Evolutionary conservation across 345 rosid genomes (phyloP).

Genomic region (Salix exigua): DNA sequence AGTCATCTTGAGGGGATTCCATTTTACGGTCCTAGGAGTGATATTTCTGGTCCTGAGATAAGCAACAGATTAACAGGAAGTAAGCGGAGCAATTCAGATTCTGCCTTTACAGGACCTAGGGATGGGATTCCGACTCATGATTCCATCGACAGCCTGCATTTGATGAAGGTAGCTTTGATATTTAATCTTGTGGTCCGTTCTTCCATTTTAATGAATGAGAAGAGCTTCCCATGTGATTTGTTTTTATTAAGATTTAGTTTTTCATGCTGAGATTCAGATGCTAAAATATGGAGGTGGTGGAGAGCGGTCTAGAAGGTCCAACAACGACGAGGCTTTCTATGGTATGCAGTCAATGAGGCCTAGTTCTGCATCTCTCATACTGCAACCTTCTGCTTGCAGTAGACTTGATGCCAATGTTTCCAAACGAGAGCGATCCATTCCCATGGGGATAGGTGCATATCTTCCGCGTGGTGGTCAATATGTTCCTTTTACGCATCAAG

Average conservation of each 20-base stretch:
- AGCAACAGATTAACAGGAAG: slow-evolving; percentile 59
- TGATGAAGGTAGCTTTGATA: slow-evolving; percentile 60
- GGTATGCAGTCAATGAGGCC: slow-evolving; percentile 48
- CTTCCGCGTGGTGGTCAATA: slow-evolving; percentile 58
- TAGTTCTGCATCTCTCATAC: slow-evolving; percentile 42
- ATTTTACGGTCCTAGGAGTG: slow-evolving; percentile 65
- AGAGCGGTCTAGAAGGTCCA: slow-evolving; percentile 46
- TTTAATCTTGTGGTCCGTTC: not conserved
- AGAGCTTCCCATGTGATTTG: not conserved
- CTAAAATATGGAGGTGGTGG: slow-evolving; percentile 57
- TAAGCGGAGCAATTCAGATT: slow-evolving; percentile 77
- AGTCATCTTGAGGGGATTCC: slow-evolving; percentile 88
- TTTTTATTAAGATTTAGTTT: slow-evolving; percentile 6
- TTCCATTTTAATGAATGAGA: slow-evolving; percentile 2
- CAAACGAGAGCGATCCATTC: slow-evolving; percentile 49
- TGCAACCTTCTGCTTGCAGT: slow-evolving; percentile 45
- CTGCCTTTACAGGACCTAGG: slow-evolving; percentile 46
- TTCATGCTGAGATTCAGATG: slow-evolving; percentile 38
- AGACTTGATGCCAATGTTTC: slow-evolving; percentile 41
- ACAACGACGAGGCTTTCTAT: slow-evolving; percentile 45
- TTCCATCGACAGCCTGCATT: slow-evolving; percentile 62
- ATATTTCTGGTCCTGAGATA: slow-evolving; percentile 57
- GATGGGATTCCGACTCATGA: slow-evolving; percentile 49
- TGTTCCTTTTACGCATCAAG: slow-evolving; percentile 61
- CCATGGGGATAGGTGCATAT: slow-evolving; percentile 44